Evolutionary conservation across 768 basidiomycete genomes (phyloP).

Genomic region (Lentinula lateritia): DNA sequence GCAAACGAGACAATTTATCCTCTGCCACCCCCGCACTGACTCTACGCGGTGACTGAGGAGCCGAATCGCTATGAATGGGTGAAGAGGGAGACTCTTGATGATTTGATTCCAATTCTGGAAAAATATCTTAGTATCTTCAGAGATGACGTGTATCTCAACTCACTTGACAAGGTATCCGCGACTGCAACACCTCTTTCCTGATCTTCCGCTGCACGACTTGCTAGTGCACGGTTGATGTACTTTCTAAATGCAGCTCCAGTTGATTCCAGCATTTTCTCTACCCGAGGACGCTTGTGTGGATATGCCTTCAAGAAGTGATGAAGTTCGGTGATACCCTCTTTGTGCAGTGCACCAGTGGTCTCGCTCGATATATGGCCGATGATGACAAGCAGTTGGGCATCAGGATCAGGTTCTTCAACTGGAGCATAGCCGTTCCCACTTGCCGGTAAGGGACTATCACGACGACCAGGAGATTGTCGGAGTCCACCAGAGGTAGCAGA

Average conservation of each 20-base stretch:
- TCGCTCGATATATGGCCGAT: constrained; percentile 86
- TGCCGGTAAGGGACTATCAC: constrained; percentile 58
- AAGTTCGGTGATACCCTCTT: constrained; percentile 91
- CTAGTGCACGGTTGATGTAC: constrained; percentile 84
- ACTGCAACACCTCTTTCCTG: constrained; percentile 75
- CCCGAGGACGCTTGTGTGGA: constrained; percentile 75
- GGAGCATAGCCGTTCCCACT: constrained; percentile 51
- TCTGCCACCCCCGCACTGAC: constrained; percentile 36
- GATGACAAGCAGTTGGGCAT: constrained; percentile 75
- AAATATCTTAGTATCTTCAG: constrained; percentile 1
- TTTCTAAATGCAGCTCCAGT: constrained; percentile 89
- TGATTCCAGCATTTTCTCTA: constrained; percentile 84
- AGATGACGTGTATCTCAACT: constrained; percentile 21
- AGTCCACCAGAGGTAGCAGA: constrained; percentile 43
- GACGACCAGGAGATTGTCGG: constrained; percentile 54
- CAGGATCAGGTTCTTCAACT: constrained; percentile 80
- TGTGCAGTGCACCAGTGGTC: constrained; percentile 83
- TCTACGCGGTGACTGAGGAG: constrained; percentile 25
- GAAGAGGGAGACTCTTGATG: constrained; percentile 31
- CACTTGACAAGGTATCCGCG: constrained; percentile 80
- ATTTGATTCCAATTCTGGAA: constrained; percentile 60
- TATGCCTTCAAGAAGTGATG: constrained; percentile 91
- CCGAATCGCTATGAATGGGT: constrained; percentile 16
- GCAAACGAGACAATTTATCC: constrained; percentile 68
- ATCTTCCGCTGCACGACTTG: constrained; percentile 84